phyloP scores from a whole-genome alignment of 495 filamentous ascomycete genomes.

The Tuber umbilicatum region DNA sequence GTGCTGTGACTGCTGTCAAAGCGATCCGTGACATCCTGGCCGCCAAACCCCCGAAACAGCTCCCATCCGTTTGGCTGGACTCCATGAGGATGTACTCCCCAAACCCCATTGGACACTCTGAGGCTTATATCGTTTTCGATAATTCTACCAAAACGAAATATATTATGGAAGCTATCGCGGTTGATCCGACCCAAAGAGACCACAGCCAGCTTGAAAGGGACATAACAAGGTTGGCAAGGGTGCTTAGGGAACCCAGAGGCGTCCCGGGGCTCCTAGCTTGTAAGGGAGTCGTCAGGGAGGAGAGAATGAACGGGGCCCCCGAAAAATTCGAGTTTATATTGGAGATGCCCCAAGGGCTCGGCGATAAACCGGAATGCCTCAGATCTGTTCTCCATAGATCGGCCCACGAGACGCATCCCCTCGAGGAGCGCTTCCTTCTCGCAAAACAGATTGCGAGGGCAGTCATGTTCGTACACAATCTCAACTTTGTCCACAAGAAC shows the following conservation, averaged over 20 bases:
- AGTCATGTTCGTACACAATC: slow-evolving; percentile 50
- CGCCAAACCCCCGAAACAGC: background rate
- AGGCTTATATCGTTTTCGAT: slow-evolving; percentile 32
- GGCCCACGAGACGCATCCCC: slow-evolving; percentile 31
- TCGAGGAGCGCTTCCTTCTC: slow-evolving; percentile 43
- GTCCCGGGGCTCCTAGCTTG: slow-evolving; percentile 50
- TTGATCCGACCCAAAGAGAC: slow-evolving; percentile 12
- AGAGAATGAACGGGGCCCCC: slow-evolving; percentile 5
- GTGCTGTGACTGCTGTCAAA: slow-evolving; percentile 11
- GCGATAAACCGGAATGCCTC: slow-evolving; percentile 18
- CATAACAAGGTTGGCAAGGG: slow-evolving; percentile 45
- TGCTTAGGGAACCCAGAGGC: slow-evolving; percentile 38
- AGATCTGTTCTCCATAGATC: slow-evolving; percentile 37
- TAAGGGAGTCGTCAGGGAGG: slow-evolving; percentile 43
- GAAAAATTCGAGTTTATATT: slow-evolving; percentile 30
- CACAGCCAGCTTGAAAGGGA: slow-evolving; percentile 22
- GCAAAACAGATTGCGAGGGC: slow-evolving; percentile 47
- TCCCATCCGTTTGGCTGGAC: background rate
- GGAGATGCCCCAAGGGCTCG: slow-evolving; percentile 17
- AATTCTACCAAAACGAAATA: slow-evolving; percentile 15
- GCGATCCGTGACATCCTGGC: slow-evolving; percentile 25
- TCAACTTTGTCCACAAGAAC: slow-evolving; percentile 54
- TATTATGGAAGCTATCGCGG: background rate
- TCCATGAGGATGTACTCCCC: slow-evolving; percentile 21
- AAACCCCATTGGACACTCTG: slow-evolving; percentile 20